Evolutionary conservation across 1,284 basidiomycete species (phyloP), one percentile per base, ranked within the genome.

Genomic region (Trichosporon inkin): DNA sequence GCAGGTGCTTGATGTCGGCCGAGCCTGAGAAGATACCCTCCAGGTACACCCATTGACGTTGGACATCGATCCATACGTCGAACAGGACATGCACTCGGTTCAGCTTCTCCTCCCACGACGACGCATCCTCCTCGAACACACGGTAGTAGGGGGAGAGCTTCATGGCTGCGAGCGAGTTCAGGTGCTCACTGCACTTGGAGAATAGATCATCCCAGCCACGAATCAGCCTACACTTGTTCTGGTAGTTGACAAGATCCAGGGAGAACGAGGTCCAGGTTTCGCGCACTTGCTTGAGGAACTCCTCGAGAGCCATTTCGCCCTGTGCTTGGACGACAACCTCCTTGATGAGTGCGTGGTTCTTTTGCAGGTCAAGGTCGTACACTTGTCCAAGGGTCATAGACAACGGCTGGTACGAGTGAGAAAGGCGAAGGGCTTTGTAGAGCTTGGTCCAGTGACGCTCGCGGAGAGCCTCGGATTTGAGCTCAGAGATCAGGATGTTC

Each of bases 11-110:
- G 85, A 95, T 97, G 73, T 97, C 94, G 22, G 92, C 93, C 69
- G 92, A 97, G 41, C 94, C 93, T n/a, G 92, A 92, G 80, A 99
- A 99, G 72, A 99, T 98, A 56, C 96, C 96, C 74, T 99, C 95
- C 56, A 99, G 83, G 74, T 99, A 99, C 1, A 99, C 96, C 96
- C 96, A 99, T 81, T 99, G 96, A 5, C 96, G 86, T 72, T 99
- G 97, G 14, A 99, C 96, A 68, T 99, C 96, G 68, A 98, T 96
- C 96, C 96, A 99, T 38, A 98, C 89, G 77, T 99, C 90, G 74
- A 99, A 99, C 14, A 99, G 84, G 28, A 96, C 92, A 68, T 97
- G 92, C 36, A 96, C 88, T 28, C 92, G 85, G 76, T 96, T 97
- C 28, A 98, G 82, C 76, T 93, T 94, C 75, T 94, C 92, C 75